These are phyloP conservation scores for Capsicum chinense DNA, from an alignment of 257 asterid genomes.

Conservation along the genomic window DNA sequence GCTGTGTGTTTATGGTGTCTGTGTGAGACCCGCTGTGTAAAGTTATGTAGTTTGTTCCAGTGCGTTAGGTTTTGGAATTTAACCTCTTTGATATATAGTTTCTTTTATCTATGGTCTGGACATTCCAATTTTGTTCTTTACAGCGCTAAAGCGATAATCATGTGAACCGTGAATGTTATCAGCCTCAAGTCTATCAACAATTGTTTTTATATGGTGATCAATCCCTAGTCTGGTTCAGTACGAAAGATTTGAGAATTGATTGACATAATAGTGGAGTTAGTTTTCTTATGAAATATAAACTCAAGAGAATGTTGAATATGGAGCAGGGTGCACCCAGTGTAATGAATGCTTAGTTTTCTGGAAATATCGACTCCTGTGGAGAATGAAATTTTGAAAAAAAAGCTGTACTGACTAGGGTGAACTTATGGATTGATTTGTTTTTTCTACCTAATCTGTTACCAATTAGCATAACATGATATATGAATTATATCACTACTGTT, in stretches of 20 bases:
- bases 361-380: no score
- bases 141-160: neutral
- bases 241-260: neutral
- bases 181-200: neutral
- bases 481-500: neutral
- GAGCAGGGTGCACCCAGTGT: neutral
- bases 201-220: neutral
- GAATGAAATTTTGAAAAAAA: no score
- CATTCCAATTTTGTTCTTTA: constrained; percentile 13
- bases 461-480: neutral
- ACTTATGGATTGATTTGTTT: no score
- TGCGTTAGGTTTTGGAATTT: neutral
- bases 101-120: neutral
- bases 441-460: no score
- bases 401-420: no score
- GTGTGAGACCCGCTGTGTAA: constrained; percentile 20
- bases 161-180: neutral
- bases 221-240: neutral
- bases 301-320: neutral
- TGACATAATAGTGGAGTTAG: neutral
- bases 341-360: neutral
- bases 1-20: constrained; percentile 14
- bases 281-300: neutral
- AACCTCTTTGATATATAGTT: neutral
- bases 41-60: neutral